phyloP scores from a whole-genome alignment of 495 filamentous ascomycete species.

The Podospora fimiseda region DNA sequence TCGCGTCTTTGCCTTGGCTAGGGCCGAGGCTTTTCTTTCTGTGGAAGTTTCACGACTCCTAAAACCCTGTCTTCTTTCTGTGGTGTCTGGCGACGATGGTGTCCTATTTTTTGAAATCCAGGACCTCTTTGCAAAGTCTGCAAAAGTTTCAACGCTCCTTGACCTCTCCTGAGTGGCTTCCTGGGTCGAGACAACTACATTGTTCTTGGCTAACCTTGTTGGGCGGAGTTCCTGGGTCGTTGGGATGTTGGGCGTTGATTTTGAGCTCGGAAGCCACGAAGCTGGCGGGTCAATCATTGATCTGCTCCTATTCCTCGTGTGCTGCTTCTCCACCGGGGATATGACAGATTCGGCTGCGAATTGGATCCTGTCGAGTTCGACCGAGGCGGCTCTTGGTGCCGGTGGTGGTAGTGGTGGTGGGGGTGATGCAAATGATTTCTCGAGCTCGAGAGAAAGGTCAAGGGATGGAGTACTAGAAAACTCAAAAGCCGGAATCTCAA shows the following conservation, averaged over 20 bases:
- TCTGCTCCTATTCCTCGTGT: slow-evolving; percentile 27
- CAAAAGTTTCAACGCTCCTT: slow-evolving; percentile 53
- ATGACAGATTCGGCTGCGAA: slow-evolving; percentile 1
- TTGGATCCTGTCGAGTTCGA: slow-evolving; percentile 3
- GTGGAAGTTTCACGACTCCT: not conserved
- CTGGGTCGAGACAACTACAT: slow-evolving; percentile 17
- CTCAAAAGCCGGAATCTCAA: slow-evolving; percentile 15
- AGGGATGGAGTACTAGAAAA: slow-evolving; percentile 38
- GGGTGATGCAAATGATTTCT: slow-evolving; percentile 17
- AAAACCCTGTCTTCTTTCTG: slow-evolving; percentile 7
- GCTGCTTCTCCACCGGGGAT: slow-evolving; percentile 20
- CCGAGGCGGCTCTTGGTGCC: slow-evolving; percentile 9
- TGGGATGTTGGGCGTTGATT: slow-evolving; percentile 29
- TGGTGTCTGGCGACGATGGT: slow-evolving; percentile 46
- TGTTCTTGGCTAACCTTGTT: slow-evolving; percentile 17
- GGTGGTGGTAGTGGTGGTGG: slow-evolving; percentile 7
- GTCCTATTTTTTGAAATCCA: slow-evolving; percentile 60
- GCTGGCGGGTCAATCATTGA: slow-evolving; percentile 37
- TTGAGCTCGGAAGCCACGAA: slow-evolving; percentile 41
- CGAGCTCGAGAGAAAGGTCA: slow-evolving; percentile 36
- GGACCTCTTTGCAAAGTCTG: slow-evolving; percentile 59
- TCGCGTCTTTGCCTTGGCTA: slow-evolving; percentile 20
- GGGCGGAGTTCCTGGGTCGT: slow-evolving; percentile 14
- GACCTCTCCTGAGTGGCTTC: slow-evolving; percentile 23
- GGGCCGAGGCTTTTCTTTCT: slow-evolving; percentile 15